A percentile compares a stretch with the other conserved stretches of the same genome.
Conservation (phyloP, 1,139 yeast genomes). For the Pichia sp. region DNA sequence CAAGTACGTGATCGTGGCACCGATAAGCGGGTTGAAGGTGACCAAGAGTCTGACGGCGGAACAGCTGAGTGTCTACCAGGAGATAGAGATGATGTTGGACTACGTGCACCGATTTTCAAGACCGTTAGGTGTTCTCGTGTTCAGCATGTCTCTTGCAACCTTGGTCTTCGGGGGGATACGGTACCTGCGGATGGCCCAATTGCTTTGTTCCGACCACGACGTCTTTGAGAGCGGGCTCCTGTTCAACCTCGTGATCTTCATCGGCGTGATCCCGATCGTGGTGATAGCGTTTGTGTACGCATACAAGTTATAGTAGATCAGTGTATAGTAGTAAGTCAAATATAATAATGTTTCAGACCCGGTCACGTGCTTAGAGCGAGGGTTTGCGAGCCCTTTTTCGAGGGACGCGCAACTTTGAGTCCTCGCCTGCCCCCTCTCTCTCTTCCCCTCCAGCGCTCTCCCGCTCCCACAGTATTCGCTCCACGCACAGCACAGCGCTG, state of each 20-base stretch:
- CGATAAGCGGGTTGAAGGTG: constrained; percentile 10
- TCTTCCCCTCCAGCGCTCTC: too few species aligned
- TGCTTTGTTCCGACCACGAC: constrained; percentile 6
- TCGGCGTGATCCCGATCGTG: neutral
- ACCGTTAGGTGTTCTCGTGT: constrained; percentile 6
- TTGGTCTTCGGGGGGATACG: constrained; percentile 8
- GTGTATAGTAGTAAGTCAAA: too few species aligned
- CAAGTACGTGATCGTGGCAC: constrained; percentile 33
- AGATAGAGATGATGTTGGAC: neutral
- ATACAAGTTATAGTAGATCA: neutral
- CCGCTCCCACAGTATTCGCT: too few species aligned
- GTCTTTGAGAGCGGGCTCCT: constrained; percentile 14
- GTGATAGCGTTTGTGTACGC: constrained; percentile 8
- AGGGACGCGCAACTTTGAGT: neutral
- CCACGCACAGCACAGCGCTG: too few species aligned
- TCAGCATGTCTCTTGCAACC: constrained; percentile 4
- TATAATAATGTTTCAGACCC: too few species aligned
- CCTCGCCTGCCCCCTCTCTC: constrained; percentile 1
- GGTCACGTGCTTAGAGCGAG: constrained; percentile 14
- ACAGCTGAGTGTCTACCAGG: neutral
- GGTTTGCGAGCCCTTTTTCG: constrained; percentile 2
- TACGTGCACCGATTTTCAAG: constrained; percentile 5
- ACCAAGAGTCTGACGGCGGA: neutral
- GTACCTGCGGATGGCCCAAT: constrained; percentile 6
- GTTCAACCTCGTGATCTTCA: neutral